Conservation (phyloP, 2,329 filamentous ascomycete species). For the Colletotrichum echinochloae region DNA sequence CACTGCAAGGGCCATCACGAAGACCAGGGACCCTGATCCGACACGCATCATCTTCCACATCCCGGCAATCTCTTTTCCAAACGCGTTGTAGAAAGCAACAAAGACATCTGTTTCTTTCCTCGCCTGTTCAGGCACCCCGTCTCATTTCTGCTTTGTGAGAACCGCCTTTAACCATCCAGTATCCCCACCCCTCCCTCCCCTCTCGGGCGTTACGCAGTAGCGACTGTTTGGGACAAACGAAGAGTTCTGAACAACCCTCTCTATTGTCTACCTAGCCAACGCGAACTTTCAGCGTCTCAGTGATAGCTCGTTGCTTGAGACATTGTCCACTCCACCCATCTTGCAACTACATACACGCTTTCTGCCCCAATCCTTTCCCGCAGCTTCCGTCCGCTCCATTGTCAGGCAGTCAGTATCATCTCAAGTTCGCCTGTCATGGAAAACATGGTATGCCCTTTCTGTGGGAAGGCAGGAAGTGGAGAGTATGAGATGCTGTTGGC, state of each 20-base stretch:
- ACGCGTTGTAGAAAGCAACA: neutral
- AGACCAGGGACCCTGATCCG: neutral
- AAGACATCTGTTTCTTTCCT: neutral
- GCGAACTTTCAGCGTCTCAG: neutral
- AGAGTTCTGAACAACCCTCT: neutral
- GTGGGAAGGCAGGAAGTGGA: conserved; percentile 46
- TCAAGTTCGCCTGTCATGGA: conserved; percentile 17
- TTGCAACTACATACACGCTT: neutral
- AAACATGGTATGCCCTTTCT: conserved; percentile 51
- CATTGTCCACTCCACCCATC: neutral
- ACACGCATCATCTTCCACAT: conserved; percentile 1
- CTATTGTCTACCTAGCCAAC: neutral
- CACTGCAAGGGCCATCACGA: neutral
- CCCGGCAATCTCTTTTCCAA: neutral
- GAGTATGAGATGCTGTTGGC: conserved; percentile 53
- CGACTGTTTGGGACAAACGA: neutral
- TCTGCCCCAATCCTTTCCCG: neutral
- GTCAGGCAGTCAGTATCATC: neutral
- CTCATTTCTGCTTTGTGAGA: neutral
- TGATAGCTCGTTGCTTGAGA: neutral
- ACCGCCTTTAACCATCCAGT: neutral
- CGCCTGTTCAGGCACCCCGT: neutral
- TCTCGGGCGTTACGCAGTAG: neutral
- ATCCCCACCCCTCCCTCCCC: no score
- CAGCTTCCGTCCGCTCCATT: neutral